Percentiles rank a stretch among this genome's conserved stretches.
These are phyloP conservation scores for Cucurbita pepo DNA, from an alignment of 306 rosid species.

Conservation along the genomic window DNA sequence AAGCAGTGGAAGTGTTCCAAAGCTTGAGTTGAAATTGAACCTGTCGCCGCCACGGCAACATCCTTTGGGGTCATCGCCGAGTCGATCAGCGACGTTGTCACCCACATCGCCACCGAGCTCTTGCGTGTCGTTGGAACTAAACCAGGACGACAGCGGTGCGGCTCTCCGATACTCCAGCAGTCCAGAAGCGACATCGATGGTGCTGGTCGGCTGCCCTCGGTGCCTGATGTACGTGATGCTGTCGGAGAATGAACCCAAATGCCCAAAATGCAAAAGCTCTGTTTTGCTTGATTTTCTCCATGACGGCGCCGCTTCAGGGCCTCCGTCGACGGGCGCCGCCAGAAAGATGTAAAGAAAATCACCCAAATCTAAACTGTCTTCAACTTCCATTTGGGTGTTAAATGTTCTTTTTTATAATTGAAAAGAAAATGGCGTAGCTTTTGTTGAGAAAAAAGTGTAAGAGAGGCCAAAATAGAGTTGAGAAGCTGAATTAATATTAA, in stretches of 20 bases:
- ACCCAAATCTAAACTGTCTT: not conserved
- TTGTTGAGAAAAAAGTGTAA: not conserved
- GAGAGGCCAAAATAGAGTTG: not conserved
- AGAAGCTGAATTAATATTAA: not conserved
- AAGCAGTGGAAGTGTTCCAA: slow-evolving; percentile 36
- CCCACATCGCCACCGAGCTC: slow-evolving; percentile 73
- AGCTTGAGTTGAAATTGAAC: slow-evolving; percentile 76
- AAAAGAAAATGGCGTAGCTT: not conserved
- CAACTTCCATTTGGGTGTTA: not conserved
- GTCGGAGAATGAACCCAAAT: slow-evolving; percentile 55
- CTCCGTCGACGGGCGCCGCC: not conserved
- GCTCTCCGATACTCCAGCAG: slow-evolving; percentile 29
- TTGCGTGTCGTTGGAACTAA: slow-evolving; percentile 60
- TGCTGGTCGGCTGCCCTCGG: slow-evolving; percentile 67
- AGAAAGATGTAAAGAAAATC: slow-evolving; percentile 30
- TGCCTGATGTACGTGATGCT: slow-evolving; percentile 96
- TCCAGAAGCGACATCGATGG: slow-evolving; percentile 68
- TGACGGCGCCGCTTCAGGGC: slow-evolving; percentile 14
- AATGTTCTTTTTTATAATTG: not conserved
- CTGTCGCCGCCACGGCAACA: slow-evolving; percentile 62
- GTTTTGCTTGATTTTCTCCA: slow-evolving; percentile 69
- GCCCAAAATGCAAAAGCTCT: slow-evolving; percentile 93
- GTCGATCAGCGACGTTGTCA: slow-evolving; percentile 43
- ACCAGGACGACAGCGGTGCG: slow-evolving; percentile 23
- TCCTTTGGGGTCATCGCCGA: slow-evolving; percentile 31